Percentiles rank a stretch among this genome's conserved stretches.
Evolutionary conservation across 495 filamentous ascomycete genomes (phyloP).

Genomic region (Aspergillus panamensis): DNA sequence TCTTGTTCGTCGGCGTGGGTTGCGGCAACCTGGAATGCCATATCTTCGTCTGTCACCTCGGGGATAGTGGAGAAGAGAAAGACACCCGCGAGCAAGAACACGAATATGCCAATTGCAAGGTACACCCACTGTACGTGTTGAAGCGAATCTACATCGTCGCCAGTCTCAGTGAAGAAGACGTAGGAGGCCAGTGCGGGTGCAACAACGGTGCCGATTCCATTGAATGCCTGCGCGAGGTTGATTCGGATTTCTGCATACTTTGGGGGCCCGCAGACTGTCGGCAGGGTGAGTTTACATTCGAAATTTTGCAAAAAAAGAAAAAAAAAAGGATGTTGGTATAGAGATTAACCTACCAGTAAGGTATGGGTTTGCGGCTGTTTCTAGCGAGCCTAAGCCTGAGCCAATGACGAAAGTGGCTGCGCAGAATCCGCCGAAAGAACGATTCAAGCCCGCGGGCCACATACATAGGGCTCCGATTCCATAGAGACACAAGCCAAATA

Average conservation of each 20-base stretch:
- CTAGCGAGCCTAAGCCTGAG: slow-evolving; percentile 50
- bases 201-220: slow-evolving; percentile 64
- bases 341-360: slow-evolving; percentile 36
- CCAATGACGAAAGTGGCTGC: slow-evolving; percentile 59
- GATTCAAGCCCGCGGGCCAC: slow-evolving; percentile 52
- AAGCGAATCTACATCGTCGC: slow-evolving; percentile 47
- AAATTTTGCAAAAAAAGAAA: neutral
- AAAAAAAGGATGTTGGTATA: neutral
- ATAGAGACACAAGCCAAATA: slow-evolving; percentile 49
- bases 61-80: slow-evolving; percentile 49
- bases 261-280: slow-evolving; percentile 49
- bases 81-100: slow-evolving; percentile 54
- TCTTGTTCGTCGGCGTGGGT: slow-evolving; percentile 43
- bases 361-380: slow-evolving; percentile 58
- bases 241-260: slow-evolving; percentile 56
- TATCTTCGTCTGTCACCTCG: slow-evolving; percentile 56
- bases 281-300: neutral
- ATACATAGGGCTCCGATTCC: slow-evolving; percentile 53
- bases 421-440: slow-evolving; percentile 58
- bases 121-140: slow-evolving; percentile 72
- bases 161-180: slow-evolving; percentile 58
- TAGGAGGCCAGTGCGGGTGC: slow-evolving; percentile 64
- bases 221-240: slow-evolving; percentile 64
- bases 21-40: slow-evolving; percentile 49
- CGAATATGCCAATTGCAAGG: slow-evolving; percentile 67